phyloP scores from a whole-genome alignment of 768 basidiomycete species.

The Mrakia blollopis region DNA sequence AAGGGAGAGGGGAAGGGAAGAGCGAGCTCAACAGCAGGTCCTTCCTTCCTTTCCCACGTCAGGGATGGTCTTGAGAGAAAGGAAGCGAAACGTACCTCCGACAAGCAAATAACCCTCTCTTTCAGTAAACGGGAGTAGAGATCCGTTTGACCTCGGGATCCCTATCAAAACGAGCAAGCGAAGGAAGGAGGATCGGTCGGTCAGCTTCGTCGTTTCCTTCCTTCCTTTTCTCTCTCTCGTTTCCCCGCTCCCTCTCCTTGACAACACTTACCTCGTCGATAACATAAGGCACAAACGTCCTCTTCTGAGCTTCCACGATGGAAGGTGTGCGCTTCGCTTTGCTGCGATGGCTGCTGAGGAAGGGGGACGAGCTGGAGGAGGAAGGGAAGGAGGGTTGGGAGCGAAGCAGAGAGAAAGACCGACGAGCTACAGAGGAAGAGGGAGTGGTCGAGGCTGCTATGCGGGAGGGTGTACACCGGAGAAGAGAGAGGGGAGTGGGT shows the following conservation, averaged over 20 bases:
- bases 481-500: too few relatives aligned
- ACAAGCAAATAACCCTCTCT: slow-evolving; percentile 93
- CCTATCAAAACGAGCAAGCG: background rate
- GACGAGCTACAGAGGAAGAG: too few relatives aligned
- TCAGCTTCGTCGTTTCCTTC: background rate
- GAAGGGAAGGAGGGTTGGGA: background rate
- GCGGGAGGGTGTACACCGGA: too few relatives aligned
- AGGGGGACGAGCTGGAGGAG: background rate
- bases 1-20: background rate
- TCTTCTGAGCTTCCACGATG: background rate
- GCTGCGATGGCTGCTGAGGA: background rate
- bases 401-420: background rate
- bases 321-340: too few relatives aligned
- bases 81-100: slow-evolving; percentile 59
- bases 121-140: slow-evolving; percentile 89
- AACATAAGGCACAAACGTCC: background rate
- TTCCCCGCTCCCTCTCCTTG: too few relatives aligned
- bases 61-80: background rate
- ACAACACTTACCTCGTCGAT: background rate
- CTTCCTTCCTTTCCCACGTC: too few relatives aligned
- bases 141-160: slow-evolving; percentile 52
- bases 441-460: background rate
- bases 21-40: background rate
- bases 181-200: background rate
- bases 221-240: background rate